Evolutionary conservation across 2,329 filamentous ascomycete species (phyloP), one percentile per base, ranked within the genome.

Genomic region (Fusarium bulbicola): DNA sequence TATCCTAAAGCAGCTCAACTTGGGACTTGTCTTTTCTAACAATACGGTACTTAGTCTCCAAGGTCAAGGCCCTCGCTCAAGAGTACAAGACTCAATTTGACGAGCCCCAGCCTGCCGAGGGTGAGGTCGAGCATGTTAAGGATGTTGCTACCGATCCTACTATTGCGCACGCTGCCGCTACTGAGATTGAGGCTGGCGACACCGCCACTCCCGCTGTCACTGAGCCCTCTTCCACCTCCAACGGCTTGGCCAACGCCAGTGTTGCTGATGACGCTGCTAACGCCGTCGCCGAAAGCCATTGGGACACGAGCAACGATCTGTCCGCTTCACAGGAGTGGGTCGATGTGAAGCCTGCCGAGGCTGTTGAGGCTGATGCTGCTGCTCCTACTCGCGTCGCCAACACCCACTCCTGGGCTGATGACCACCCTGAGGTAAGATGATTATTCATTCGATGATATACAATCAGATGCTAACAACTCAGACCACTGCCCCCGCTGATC

Each of bases 381-480:
- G 59, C 69, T 59, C 88, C 90, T 52, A 90, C 89, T 12, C 84
- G 85, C 14, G 81, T 84, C 43, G 79, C 83, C 61, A 86, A 87
- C 77, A 86, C 86, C 36, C 90, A 92, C 79, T 94, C 91, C 77
- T 97, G 93, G 93, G 93, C 93, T 32, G 94, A 97, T 77, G 93
- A 96, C 68, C 89, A 93, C 76, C 89, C 92, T 24, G 89, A 85
- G 79, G 86, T 88, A 80, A 75, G 84, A 78, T 30, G 18, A 47
- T 28, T 21, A 3, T 43, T 16, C 24, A 10, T 21, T 42, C 24
- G 12, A 18, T 11, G 21, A 16, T 37, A 30, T 11, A 43, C 20
- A 15, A 36, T 21, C 18, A 30, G 26, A 43, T 34, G 36, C 75
- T 77, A 65, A 75, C 30, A 26, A 60, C 47, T 28, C 34, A 77